Evolutionary conservation across 2,329 filamentous ascomycete genomes (phyloP).

Genomic region (Paradendryphiella salina): DNA sequence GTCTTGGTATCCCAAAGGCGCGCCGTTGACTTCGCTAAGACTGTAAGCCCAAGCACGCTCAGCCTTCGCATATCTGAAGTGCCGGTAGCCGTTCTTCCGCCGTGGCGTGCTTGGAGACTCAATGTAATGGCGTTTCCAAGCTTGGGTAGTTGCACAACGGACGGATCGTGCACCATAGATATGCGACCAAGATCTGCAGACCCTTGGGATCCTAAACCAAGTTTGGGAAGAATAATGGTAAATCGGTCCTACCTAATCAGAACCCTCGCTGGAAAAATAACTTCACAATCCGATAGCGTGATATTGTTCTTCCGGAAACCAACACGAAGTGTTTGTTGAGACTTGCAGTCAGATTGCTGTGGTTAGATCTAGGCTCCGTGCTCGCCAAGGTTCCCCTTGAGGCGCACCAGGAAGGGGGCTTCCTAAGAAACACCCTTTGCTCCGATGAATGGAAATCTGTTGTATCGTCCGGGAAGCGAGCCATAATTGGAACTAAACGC

Average conservation of each 20-base stretch:
- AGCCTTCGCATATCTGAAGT: not conserved
- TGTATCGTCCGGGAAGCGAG: not conserved
- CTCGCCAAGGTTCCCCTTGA: not conserved
- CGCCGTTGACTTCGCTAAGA: constrained; percentile 15
- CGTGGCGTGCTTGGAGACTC: constrained; percentile 9
- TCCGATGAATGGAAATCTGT: not conserved
- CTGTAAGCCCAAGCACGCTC: not conserved
- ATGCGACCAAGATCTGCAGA: constrained; percentile 6
- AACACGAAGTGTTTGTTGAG: not conserved
- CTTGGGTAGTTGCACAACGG: not conserved
- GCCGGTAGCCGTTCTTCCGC: constrained; percentile 14
- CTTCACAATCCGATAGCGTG: too few relatives aligned
- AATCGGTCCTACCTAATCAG: constrained; percentile 1
- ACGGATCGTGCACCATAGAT: not conserved
- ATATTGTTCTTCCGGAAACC: not conserved
- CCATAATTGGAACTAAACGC: not conserved
- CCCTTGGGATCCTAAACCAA: constrained; percentile 1
- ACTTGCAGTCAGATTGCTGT: not conserved
- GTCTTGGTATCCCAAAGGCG: constrained; percentile 15
- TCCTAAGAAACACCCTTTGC: not conserved
- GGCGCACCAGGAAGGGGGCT: not conserved
- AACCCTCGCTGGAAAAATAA: not conserved
- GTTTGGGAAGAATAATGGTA: not conserved
- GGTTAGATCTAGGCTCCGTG: not conserved
- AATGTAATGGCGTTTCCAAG: constrained; percentile 1